These are phyloP conservation scores for Trametes maxima DNA, from an alignment of 768 basidiomycete genomes.

Conservation along the genomic window DNA sequence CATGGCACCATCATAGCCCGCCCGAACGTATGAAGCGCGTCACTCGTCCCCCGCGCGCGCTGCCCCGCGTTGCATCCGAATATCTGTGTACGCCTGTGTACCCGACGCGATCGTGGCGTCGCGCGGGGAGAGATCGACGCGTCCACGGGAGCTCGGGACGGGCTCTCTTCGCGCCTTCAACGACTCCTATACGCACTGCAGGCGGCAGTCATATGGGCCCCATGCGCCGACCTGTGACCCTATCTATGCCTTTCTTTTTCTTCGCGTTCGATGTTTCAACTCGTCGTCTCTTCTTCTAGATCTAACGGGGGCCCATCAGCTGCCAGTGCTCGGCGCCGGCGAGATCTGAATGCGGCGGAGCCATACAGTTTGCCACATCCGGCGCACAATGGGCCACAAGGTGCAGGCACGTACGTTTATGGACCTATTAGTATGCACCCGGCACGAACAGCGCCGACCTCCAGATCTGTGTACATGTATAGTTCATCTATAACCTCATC, in stretches of 20 bases:
- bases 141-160: not conserved
- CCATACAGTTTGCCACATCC: not conserved
- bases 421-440: too few relatives aligned
- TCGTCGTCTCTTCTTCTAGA: too few relatives aligned
- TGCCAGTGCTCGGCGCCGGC: too few relatives aligned
- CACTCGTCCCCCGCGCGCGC: not conserved
- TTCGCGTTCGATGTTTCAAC: too few relatives aligned
- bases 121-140: constrained; percentile 4
- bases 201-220: not conserved
- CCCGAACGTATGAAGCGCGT: not conserved
- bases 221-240: not conserved
- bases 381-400: not conserved
- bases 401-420: not conserved
- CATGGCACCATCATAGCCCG: too few relatives aligned
- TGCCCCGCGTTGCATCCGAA: not conserved
- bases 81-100: constrained; percentile 11
- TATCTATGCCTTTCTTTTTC: not conserved
- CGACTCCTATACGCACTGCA: not conserved
- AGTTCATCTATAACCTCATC: too few relatives aligned
- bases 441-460: not conserved
- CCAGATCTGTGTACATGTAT: not conserved
- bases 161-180: constrained; percentile 1
- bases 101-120: constrained; percentile 17
- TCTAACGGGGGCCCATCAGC: too few relatives aligned
- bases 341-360: not conserved